Base-by-base conservation (phyloP, 805 yeast genomes). In the Yarrowia phangngaensis region DNA sequence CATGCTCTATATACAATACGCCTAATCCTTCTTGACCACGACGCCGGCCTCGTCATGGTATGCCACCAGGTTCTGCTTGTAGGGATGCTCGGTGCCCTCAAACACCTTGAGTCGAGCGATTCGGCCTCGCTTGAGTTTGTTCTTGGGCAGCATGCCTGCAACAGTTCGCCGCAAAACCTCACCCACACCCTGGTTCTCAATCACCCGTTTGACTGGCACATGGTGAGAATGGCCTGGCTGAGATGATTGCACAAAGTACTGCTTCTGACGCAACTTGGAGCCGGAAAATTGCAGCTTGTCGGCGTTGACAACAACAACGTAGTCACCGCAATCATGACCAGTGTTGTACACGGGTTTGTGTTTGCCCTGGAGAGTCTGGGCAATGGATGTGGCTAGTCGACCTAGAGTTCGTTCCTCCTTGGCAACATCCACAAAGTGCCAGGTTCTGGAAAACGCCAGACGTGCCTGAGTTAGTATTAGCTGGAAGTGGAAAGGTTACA, bases 391-490 rank as follows among this genome's bases (percentile, higher is more conserved):
- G 4, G 99, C 97, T 51, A 92, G 66, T 62, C 97, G 82, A 63
- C 99, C 99, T 38, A 92, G 67, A 0, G 97, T 81, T 60, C 98
- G 77, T 27, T 72, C 68, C 50, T 92, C 98, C 40, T 78, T 73
- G 11, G 95, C 85, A 26, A 87, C 75, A 64, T 94, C 97, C 26
- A 92, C 84, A 63, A 89, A 95, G 63, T 90, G 97, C 99, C 99
- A 92, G 32, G 82, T 73, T 56, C 95, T 75, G 31, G 95, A 82
- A 56, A 84, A 79, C 3, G 94, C 85, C 15, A 81, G 71, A 4
- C 82, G 85, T 4, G 87, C 77, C 68, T 74, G 61, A 9, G 26
- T 22, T 15, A 28, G 51, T 45, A 43, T 50, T 51, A 26, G 30
- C 13, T 15, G 17, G 20, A 19, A 11, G 43, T 8, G 4, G 7